Evolutionary conservation across 2,329 filamentous ascomycete species (phyloP), one percentile per base, ranked within the genome.

Genomic region (Aspergillus glaucus): DNA sequence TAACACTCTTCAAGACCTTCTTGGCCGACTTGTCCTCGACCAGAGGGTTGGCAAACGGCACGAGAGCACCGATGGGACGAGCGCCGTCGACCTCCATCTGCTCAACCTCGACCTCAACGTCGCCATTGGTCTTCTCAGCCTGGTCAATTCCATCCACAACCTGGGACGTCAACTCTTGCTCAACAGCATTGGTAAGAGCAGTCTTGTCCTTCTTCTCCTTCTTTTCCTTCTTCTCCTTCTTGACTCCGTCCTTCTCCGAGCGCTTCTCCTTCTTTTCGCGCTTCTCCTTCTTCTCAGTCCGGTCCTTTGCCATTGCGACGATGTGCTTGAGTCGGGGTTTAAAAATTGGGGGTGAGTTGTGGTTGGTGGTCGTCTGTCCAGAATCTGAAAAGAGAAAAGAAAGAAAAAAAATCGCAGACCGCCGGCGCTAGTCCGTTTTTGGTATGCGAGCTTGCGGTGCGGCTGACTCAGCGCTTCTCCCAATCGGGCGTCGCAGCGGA

Each of bases 1-100:
- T 76, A n/a, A 77, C 73, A 46, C 68, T 68, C 67, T 75, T 76
- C 46, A 77, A 62, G 42, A 75, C 71, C 66, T 77, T 77, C 69
- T 76, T 77, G 50, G 69, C 71, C 47, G 65, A 62, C 67, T 76
- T 77, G 49, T 77, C 74, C 55, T 77, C 74, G 4, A 72, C 73
- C 58, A 77, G 58, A 46, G 74, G 74, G 55, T 72, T 70, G 54
- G 74, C 74, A 58, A 77, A 77, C 9, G 74, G 74, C 52, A 76
- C 74, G 46, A 76, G 57, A 34, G 74, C 72, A 41, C 74, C 74
- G 47, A 74, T 53, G 45, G 72, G 71, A 49, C 65, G 64, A 46
- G 32, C 44, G 8, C 19, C 42, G 48, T 64, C 62, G 45, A 60
- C 48, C 34, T 59, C 61, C 56, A 60, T 62, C 45, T 30, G 26